phyloP scores from a whole-genome alignment of 1,139 yeast genomes.

The Pichia sp. region DNA sequence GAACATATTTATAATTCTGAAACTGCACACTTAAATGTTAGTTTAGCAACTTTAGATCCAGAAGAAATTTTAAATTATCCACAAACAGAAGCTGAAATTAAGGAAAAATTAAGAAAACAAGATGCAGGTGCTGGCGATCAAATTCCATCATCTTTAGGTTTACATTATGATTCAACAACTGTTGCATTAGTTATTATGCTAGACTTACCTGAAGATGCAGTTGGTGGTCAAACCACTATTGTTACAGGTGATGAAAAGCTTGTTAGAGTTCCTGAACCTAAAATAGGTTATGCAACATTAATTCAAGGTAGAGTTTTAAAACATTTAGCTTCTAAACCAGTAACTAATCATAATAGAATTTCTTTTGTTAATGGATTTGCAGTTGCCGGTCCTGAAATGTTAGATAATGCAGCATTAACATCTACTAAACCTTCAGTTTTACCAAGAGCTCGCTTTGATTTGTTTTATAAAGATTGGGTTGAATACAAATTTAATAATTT shows the following conservation, averaged over 20 bases:
- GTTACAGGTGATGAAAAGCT: slow-evolving; percentile 32
- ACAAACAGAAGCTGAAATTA: slow-evolving; percentile 18
- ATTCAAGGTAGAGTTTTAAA: slow-evolving; percentile 34
- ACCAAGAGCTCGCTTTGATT: slow-evolving; percentile 31
- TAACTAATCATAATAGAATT: slow-evolving; percentile 33
- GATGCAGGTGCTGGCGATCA: slow-evolving; percentile 22
- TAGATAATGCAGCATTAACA: slow-evolving; percentile 33
- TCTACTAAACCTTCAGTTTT: slow-evolving; percentile 35
- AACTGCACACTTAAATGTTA: slow-evolving; percentile 32
- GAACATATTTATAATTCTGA: slow-evolving; percentile 30
- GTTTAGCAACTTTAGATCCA: slow-evolving; percentile 27
- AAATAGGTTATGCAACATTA: slow-evolving; percentile 32
- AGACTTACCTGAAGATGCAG: slow-evolving; percentile 30
- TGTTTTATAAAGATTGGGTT: slow-evolving; percentile 35
- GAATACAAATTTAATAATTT: slow-evolving; percentile 34
- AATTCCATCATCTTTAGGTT: slow-evolving; percentile 28
- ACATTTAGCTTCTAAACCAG: slow-evolving; percentile 35
- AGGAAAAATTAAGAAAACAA: slow-evolving; percentile 8
- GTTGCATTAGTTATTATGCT: slow-evolving; percentile 34
- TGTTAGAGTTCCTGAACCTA: slow-evolving; percentile 33
- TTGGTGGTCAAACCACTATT: slow-evolving; percentile 37
- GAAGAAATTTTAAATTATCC: slow-evolving; percentile 12
- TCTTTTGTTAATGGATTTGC: slow-evolving; percentile 28
- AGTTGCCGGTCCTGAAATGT: slow-evolving; percentile 28
- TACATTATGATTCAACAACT: slow-evolving; percentile 35